These are phyloP conservation scores for Primulina tabacum DNA, from an alignment of 257 asterid species.

Conservation along the genomic window DNA sequence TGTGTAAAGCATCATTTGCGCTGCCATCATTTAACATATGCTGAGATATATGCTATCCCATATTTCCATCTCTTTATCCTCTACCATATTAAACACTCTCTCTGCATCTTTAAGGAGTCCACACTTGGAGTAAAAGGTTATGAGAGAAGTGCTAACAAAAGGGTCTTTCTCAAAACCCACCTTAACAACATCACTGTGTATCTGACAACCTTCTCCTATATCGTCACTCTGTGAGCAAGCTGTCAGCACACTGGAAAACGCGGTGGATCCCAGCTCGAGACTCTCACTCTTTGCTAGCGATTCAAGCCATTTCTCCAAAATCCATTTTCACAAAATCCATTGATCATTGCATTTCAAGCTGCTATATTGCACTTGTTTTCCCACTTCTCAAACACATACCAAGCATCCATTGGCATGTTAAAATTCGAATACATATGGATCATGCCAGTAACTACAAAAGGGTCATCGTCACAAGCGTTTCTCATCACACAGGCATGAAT, in stretches of 20 bases:
- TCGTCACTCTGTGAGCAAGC: conserved; percentile 64
- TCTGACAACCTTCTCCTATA: conserved; percentile 47
- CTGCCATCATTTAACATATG: conserved; percentile 51
- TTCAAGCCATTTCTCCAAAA: conserved; percentile 54
- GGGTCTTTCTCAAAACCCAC: conserved; percentile 56
- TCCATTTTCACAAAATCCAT: conserved; percentile 61
- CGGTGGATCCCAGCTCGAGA: conserved; percentile 51
- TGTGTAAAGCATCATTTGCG: conserved; percentile 48
- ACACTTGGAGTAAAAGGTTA: conserved; percentile 67
- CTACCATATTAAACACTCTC: conserved; percentile 37
- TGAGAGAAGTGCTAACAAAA: conserved; percentile 65
- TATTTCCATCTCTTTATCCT: conserved; percentile 47
- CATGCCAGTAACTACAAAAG: conserved; percentile 62
- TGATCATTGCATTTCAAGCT: conserved; percentile 75
- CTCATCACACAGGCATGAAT: conserved; percentile 64
- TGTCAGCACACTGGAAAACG: conserved; percentile 52
- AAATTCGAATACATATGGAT: conserved; percentile 58
- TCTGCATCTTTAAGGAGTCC: conserved; percentile 50
- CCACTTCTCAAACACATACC: conserved; percentile 52
- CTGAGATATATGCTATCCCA: conserved; percentile 92
- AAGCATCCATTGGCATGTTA: conserved; percentile 53
- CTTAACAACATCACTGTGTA: conserved; percentile 73
- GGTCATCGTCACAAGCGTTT: conserved; percentile 46
- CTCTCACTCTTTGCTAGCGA: conserved; percentile 40
- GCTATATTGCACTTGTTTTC: conserved; percentile 41